Evolutionary conservation across 1,284 basidiomycete genomes (phyloP).

Genomic region (Xerocomus minutiporus): DNA sequence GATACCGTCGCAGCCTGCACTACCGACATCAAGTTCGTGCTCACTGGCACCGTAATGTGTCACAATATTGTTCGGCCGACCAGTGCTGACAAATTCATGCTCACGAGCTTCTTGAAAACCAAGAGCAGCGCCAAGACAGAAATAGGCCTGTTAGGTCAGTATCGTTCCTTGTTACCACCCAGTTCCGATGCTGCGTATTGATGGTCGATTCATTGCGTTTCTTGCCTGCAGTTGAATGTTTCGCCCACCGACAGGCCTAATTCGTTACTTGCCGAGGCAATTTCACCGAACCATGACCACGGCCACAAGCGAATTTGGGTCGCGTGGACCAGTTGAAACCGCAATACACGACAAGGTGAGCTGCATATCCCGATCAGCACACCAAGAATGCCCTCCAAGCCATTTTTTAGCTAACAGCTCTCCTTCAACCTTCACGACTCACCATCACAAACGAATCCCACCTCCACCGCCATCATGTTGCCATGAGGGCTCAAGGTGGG

Average conservation of each 20-base stretch:
- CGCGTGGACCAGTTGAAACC: conserved; percentile 42
- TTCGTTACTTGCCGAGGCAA: conserved; percentile 21
- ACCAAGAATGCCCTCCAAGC: conserved; percentile 19
- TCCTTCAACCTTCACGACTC: conserved; percentile 56
- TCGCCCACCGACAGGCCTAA: conserved; percentile 17
- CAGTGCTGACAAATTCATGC: conserved; percentile 17
- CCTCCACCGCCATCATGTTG: conserved; percentile 71
- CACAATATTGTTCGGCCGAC: no score
- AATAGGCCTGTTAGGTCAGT: conserved; percentile 9
- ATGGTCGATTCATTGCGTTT: conserved; percentile 10
- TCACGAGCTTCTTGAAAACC: background rate
- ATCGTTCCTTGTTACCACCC: conserved; percentile 10
- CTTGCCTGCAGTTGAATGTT: conserved; percentile 23
- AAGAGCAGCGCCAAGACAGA: background rate
- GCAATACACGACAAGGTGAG: conserved; percentile 54
- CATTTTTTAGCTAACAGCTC: conserved; percentile 46
- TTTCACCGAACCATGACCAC: conserved; percentile 29
- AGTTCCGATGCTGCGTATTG: conserved; percentile 19
- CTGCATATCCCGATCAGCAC: conserved; percentile 17
- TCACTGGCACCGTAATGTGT: no score
- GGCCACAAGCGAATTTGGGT: conserved; percentile 14
- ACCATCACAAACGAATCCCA: conserved; percentile 70
- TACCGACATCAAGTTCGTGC: no score
- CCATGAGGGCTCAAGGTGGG: conserved; percentile 65
- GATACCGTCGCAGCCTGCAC: background rate